Base-by-base conservation (phyloP, 164 flowering plant species). In the Echeveria elegans region DNA sequence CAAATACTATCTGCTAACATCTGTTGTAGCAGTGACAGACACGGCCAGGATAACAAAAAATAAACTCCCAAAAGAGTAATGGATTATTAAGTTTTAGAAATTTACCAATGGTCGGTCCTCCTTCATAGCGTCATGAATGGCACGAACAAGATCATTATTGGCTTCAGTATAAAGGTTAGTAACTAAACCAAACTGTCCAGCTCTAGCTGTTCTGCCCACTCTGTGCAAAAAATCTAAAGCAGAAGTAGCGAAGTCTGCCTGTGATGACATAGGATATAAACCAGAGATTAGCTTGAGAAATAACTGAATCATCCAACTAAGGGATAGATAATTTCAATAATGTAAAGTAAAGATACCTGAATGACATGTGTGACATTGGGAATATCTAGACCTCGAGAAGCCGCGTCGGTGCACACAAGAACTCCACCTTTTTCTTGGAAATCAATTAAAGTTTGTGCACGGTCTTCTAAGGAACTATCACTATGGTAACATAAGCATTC, bases 351-450 rank as follows among this genome's bases (percentile, higher is more conserved):
- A 65, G 41, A 23, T 70, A 93, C 98, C 98, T 94, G 98, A 78
- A 94, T 84, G 73, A 94, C 96, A 80, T 94, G 97, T 50, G 90
- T 85, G 59, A 90, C 84, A 79, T 89, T 82, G 43, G 89, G 93
- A 64, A 94, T 71, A 71, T 94, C 98, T 67, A 94, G 82, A 50
- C 98, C 98, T 70, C 98, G 96, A 32, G 98, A 91, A 75, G 98
- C 98, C 72, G 98, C 92, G 81, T 91, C 98, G 67, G 96, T 94
- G 72, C 97, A 94, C 53, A 91, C 96, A 80, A 94, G 84, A 60
- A 91, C 76, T 50, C 99, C 97, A 69, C 96, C 96, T 38, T 77
- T 83, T 73, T 87, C 81, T 72, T 72, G 75, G 72, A 94, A 94
- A 75, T 81, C 79, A 71, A 67, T 66, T 66, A 93, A 74, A 40